Base-by-base conservation (phyloP, 2,329 filamentous ascomycete genomes). In the Colletotrichum sp. region DNA sequence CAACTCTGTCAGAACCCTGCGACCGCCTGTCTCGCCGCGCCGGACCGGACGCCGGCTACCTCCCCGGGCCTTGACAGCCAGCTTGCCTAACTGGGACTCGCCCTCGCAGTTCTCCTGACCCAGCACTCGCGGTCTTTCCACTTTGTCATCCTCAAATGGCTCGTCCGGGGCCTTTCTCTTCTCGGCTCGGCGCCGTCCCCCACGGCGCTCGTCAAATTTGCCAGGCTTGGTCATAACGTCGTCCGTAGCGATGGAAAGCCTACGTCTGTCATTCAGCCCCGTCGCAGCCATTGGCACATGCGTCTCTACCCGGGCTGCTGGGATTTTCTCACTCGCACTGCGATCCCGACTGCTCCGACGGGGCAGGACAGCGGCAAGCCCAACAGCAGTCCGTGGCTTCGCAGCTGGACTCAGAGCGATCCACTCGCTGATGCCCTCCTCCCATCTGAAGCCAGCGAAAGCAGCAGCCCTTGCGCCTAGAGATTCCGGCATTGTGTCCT, bases 401-500 rank as follows among this genome's bases (percentile, higher is more conserved):
- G 59, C 32, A 36, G 36, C 65, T 12, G 75, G 76, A 30, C 68
- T 78, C 14, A 30, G 18, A n/a, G 73, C 70, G 43, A 85, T 82
- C 85, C 84, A 86, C 73, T 86, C 85, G 68, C 84, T 83, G 30
- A 86, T 85, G 21, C 83, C 84, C 55, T 85, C 84, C 64, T 86
- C 85, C 85, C 85, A 86, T 55, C 79, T 78, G 81, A 84, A 86
- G 8, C 84, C 84, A 4, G 82, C 81, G 66, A 84, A 85, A 26
- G 7, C 5, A 67, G 30, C 8, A 69, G 30, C 5, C 58, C 61
- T 28, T 55, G 21, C 18, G 56, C 43, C 12, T n/a, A n/a, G 26
- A n/a, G 5, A 18, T 16, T n/a, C 26, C 18, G 14, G 14, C 30
- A 34, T 28, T 28, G 18, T 24, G 16, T 12, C 26, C 34, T 59